phyloP scores from a whole-genome alignment of 2,329 filamentous ascomycete genomes.

The Fusarium secorum region DNA sequence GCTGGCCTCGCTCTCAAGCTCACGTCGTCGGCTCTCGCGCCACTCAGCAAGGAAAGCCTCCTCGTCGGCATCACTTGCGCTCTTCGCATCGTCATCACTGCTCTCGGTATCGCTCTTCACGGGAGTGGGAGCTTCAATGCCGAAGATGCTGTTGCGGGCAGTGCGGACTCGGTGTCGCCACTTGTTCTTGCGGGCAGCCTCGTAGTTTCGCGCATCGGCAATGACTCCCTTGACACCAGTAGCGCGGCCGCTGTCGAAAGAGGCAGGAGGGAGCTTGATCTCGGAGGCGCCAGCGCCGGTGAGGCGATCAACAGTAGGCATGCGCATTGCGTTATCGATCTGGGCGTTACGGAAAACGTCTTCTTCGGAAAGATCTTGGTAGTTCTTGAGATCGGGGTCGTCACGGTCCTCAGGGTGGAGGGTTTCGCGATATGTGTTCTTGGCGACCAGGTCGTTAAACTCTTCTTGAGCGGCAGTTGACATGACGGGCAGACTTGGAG shows the following conservation, averaged over 20 bases:
- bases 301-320: conserved; percentile 58
- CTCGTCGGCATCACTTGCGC: conserved; percentile 71
- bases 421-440: conserved; percentile 56
- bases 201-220: conserved; percentile 80
- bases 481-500: conserved; percentile 53
- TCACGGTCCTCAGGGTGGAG: conserved; percentile 68
- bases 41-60: conserved; percentile 84
- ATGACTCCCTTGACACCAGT: conserved; percentile 90
- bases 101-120: conserved; percentile 56
- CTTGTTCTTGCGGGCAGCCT: conserved; percentile 67
- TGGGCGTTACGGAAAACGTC: conserved; percentile 60
- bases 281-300: conserved; percentile 54
- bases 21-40: conserved; percentile 80
- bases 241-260: conserved; percentile 72
- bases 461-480: conserved; percentile 71
- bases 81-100: conserved; percentile 53
- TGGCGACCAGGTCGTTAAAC: conserved; percentile 68
- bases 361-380: conserved; percentile 66
- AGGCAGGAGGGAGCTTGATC: conserved; percentile 67
- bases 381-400: conserved; percentile 55
- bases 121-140: conserved; percentile 46
- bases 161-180: conserved; percentile 62
- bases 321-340: conserved; percentile 72
- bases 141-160: conserved; percentile 64
- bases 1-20: conserved; percentile 72